These are phyloP conservation scores for Mycena chlorophos DNA, from an alignment of 768 basidiomycete species.

Conservation along the genomic window DNA sequence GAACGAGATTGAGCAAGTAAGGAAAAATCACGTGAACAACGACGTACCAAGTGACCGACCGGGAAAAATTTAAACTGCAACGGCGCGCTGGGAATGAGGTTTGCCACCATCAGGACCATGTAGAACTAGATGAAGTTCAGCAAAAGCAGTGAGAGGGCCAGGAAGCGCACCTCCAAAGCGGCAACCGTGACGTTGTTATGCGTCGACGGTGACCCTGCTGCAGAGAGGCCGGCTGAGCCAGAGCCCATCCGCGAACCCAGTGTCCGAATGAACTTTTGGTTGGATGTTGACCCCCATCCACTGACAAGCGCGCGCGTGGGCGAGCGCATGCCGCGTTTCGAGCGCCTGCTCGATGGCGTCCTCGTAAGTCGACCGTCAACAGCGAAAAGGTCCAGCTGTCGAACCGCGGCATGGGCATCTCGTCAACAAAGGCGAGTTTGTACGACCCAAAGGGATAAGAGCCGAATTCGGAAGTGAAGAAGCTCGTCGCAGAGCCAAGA, in stretches of 20 bases:
- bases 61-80: slow-evolving; percentile 81
- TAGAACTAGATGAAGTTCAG: slow-evolving; percentile 58
- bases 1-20: slow-evolving; percentile 14
- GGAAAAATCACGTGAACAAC: background rate
- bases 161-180: slow-evolving; percentile 74
- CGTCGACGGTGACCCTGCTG: slow-evolving; percentile 90
- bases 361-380: slow-evolving; percentile 72
- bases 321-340: slow-evolving; percentile 82
- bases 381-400: slow-evolving; percentile 85
- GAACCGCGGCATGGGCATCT: slow-evolving; percentile 77
- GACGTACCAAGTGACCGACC: slow-evolving; percentile 83
- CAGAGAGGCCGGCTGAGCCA: slow-evolving; percentile 87
- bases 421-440: slow-evolving; percentile 93
- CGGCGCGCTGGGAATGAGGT: slow-evolving; percentile 75
- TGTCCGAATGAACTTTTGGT: slow-evolving; percentile 89
- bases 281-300: slow-evolving; percentile 98
- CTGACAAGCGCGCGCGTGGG: slow-evolving; percentile 89
- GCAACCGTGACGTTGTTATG: slow-evolving; percentile 94
- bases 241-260: slow-evolving; percentile 93
- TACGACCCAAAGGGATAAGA: slow-evolving; percentile 95
- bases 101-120: slow-evolving; percentile 72
- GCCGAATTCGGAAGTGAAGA: slow-evolving; percentile 88
- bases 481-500: slow-evolving; percentile 88
- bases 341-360: slow-evolving; percentile 91
- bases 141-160: background rate